Evolutionary conservation across 139 green algal species (phyloP).

Genomic region (Coelastrella sp.): DNA sequence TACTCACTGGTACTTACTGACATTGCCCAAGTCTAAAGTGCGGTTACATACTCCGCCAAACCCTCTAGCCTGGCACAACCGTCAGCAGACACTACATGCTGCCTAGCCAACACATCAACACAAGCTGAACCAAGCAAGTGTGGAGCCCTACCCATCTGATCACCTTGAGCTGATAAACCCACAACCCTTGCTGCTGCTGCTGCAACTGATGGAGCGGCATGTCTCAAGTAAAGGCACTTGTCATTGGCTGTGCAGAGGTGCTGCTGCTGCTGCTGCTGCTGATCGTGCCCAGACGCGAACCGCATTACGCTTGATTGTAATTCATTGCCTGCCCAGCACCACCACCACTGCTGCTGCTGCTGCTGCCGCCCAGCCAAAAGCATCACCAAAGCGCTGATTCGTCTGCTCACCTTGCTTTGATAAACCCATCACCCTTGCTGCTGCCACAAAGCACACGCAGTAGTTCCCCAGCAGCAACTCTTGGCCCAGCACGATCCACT

Average conservation of each 20-base stretch:
- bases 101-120: too few species aligned
- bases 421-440: not conserved
- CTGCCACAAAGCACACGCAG: not conserved
- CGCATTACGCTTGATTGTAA: not conserved
- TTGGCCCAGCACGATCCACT: not conserved
- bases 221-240: not conserved
- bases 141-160: not conserved
- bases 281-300: not conserved
- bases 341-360: too few species aligned
- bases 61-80: too few species aligned
- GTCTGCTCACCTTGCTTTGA: conserved; percentile 4
- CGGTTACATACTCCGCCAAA: too few species aligned
- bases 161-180: not conserved
- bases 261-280: too few species aligned
- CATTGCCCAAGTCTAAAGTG: too few species aligned
- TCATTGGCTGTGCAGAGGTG: too few species aligned
- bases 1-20: too few species aligned
- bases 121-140: not conserved
- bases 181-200: not conserved
- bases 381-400: too few species aligned
- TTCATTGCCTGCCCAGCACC: too few species aligned
- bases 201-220: not conserved
- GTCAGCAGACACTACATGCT: too few species aligned
- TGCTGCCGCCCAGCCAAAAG: not conserved
- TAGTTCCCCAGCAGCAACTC: not conserved